Percentiles rank a stretch among this genome's conserved stretches.
Conservation (phyloP, 2,329 filamentous ascomycete genomes). For the Alternaria sp. region DNA sequence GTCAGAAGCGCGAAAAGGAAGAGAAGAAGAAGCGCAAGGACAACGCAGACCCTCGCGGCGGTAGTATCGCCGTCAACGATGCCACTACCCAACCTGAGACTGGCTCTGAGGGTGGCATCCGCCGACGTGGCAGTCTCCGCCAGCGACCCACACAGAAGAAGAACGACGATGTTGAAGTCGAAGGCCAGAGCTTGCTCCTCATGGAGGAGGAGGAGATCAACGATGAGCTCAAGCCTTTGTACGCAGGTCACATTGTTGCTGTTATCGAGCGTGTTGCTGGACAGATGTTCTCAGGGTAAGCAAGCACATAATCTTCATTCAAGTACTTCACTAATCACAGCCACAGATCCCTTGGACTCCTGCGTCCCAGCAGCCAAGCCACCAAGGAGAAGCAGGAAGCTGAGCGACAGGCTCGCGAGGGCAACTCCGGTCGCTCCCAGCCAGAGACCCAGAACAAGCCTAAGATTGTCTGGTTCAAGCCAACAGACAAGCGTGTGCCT, state of each 20-base stretch:
- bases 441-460: conserved; percentile 93
- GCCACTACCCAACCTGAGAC: conserved; percentile 62
- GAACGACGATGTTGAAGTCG: conserved; percentile 98
- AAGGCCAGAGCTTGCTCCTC: conserved; percentile 93
- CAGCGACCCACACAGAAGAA: conserved; percentile 99
- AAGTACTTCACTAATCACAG: conserved; percentile 13
- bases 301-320: not conserved
- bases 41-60: conserved; percentile 87
- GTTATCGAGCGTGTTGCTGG: conserved; percentile 96
- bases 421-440: conserved; percentile 72
- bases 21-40: conserved; percentile 99
- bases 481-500: conserved; percentile 97
- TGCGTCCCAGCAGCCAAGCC: conserved; percentile 95
- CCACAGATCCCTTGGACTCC: conserved; percentile 78
- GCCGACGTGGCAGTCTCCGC: conserved; percentile 90
- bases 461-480: conserved; percentile 99
- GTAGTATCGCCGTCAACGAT: conserved; percentile 73
- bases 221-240: conserved; percentile 96
- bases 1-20: conserved; percentile 98
- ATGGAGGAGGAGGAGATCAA: conserved; percentile 99
- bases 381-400: conserved; percentile 99
- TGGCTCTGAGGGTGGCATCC: conserved; percentile 81
- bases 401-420: conserved; percentile 89
- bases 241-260: conserved; percentile 95
- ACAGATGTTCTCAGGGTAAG: conserved; percentile 89